Evolutionary conservation across 164 flowering plant species (phyloP).

Genomic region (Warburgia ugandensis): DNA sequence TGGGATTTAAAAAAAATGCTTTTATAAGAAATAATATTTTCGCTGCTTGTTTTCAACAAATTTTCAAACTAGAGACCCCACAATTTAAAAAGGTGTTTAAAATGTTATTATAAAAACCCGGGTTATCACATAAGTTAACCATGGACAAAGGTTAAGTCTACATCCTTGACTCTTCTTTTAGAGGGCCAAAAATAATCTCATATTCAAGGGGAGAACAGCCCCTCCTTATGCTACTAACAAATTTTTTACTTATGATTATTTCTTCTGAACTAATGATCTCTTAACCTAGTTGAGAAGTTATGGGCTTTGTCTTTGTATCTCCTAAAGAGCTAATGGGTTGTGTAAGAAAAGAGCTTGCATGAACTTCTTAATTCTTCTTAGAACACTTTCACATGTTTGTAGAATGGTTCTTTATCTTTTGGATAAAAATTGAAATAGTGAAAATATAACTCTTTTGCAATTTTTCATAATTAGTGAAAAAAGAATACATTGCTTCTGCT

Average conservation of each 20-base stretch:
- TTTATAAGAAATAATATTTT: too few relatives aligned
- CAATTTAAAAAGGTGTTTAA: too few relatives aligned
- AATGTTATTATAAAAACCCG: too few relatives aligned
- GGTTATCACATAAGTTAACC: conserved; percentile 35
- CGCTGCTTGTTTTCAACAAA: too few relatives aligned
- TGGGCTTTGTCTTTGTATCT: conserved; percentile 59
- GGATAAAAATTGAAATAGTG: conserved; percentile 91
- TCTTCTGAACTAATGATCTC: conserved; percentile 60
- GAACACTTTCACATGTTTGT: conserved; percentile 62
- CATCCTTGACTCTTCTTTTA: conserved; percentile 87
- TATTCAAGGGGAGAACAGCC: conserved; percentile 73
- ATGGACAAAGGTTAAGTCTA: conserved; percentile 47
- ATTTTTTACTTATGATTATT: conserved; percentile 49
- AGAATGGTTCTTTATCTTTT: conserved; percentile 75
- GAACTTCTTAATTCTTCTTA: conserved; percentile 24
- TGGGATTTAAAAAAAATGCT: too few relatives aligned
- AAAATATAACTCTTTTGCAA: conserved; percentile 76
- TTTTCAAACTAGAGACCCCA: too few relatives aligned
- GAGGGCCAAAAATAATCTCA: conserved; percentile 40
- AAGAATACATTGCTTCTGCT: too few relatives aligned
- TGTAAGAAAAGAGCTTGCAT: conserved; percentile 24
- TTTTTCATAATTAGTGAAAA: conserved; percentile 10
- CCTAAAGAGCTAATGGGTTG: conserved; percentile 40
- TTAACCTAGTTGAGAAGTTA: conserved; percentile 42
- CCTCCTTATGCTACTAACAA: conserved; percentile 56